Percentiles rank a stretch among this genome's conserved stretches.
Evolutionary conservation across 495 filamentous ascomycete genomes (phyloP).

Genomic region (Cercophora newfieldiana): DNA sequence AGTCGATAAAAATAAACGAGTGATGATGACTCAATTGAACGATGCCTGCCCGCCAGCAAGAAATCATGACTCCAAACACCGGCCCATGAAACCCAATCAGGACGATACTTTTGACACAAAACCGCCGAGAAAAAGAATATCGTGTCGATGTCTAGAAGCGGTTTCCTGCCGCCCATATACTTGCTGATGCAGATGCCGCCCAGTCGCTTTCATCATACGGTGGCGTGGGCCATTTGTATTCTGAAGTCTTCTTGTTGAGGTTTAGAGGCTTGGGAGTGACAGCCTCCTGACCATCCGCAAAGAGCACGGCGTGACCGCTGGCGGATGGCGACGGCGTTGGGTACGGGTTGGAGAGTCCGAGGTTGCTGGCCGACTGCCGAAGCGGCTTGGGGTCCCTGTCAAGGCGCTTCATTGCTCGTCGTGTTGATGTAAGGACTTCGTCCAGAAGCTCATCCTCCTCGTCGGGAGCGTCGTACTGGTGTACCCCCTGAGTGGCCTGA

Average conservation of each 20-base stretch:
- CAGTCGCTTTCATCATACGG: constrained; percentile 87
- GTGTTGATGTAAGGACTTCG: constrained; percentile 62
- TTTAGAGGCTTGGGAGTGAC: constrained; percentile 59
- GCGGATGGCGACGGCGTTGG: constrained; percentile 89
- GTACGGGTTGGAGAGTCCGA: constrained; percentile 74
- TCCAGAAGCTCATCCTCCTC: constrained; percentile 96
- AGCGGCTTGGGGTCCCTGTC: constrained; percentile 52
- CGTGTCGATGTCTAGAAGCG: constrained; percentile 43
- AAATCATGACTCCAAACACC: constrained; percentile 23
- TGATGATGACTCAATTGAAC: constrained; percentile 24
- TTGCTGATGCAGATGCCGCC: constrained; percentile 76
- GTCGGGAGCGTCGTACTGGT: constrained; percentile 91
- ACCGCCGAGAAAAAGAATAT: constrained; percentile 16
- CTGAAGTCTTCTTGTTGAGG: constrained; percentile 53
- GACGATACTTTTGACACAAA: constrained; percentile 16
- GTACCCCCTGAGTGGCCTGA: constrained; percentile 71
- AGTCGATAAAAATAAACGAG: constrained; percentile 9
- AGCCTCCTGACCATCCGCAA: constrained; percentile 64
- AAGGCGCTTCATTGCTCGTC: constrained; percentile 50
- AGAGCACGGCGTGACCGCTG: constrained; percentile 71
- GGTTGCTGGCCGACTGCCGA: constrained; percentile 58
- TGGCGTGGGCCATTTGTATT: constrained; percentile 91
- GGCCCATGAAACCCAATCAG: constrained; percentile 16
- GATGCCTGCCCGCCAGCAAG: constrained; percentile 17
- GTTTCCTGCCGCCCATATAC: constrained; percentile 69